Evolutionary conservation across 2,329 filamentous ascomycete genomes (phyloP), one percentile per base, ranked within the genome.

Genomic region (Mariannaea elegans): DNA sequence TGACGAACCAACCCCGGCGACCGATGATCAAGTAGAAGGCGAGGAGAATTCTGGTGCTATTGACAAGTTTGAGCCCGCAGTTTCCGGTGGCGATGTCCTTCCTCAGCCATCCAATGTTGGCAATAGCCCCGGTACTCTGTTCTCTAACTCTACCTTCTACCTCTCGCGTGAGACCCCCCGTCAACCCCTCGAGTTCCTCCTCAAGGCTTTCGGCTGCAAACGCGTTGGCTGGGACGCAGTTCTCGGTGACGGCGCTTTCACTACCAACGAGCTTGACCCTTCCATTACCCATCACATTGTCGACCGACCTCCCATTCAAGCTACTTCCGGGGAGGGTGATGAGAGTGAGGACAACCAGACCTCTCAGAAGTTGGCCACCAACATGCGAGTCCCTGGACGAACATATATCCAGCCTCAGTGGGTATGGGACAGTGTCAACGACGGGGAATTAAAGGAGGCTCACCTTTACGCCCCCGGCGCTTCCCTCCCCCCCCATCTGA

Each of bases 371-470:
- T 78, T 88, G 55, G 81, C 75, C 23, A 77, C 77, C 59, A 90
- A 92, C 71, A 87, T 87, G 64, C 88, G 93, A 62, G 90, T 98
- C 62, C 93, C 94, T n/a, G 94, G 94, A 32, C 86, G 95, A 66
- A 93, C 88, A 64, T 99, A 99, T 70, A 81, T 99, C 56, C 95
- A 99, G 80, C 95, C 95, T 18, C 95, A 99, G 75, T 99, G 96
- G 94, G 88, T 99, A 4, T 99, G 95, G 95, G 95, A 99, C 73
- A 94, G 92, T 71, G 81, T 97, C 75, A 99, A 99, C 75, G 92
- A 95, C 44, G 92, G 93, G 63, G 93, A 94, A 77, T 81, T 99
- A 56, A 89, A 97, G 75, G 86, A 91, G 65, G 87, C 94, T 29
- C 93, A 97, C 73, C 79, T 94, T 32, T 99, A 99, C 72, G 92